phyloP scores from a whole-genome alignment of 1,139 yeast species.

The Magnusiomyces sp. region DNA sequence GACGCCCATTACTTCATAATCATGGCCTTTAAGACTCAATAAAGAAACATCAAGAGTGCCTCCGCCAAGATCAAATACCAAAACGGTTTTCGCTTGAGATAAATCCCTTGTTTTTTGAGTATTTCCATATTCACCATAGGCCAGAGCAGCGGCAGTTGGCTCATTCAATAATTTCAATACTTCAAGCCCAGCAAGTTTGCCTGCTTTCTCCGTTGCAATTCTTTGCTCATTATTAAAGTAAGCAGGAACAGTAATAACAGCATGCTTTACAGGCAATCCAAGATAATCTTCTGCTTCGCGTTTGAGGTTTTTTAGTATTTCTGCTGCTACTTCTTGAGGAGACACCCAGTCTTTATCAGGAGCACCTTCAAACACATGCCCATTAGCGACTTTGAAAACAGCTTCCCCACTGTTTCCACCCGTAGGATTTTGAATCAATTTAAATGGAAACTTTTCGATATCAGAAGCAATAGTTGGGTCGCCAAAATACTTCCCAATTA shows the following conservation, averaged over 20 bases:
- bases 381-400: constrained; percentile 88
- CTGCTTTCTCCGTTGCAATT: constrained; percentile 98
- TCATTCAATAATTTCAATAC: constrained; percentile 96
- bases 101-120: constrained; percentile 92
- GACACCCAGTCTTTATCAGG: constrained; percentile 88
- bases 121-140: constrained; percentile 93
- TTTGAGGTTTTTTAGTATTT: too few relatives aligned
- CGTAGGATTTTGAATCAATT: constrained; percentile 75
- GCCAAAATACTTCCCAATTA: constrained; percentile 86
- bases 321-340: too few relatives aligned
- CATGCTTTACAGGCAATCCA: constrained; percentile 77
- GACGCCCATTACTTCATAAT: constrained; percentile 79
- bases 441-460: constrained; percentile 95
- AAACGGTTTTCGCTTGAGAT: constrained; percentile 63
- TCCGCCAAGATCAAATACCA: constrained; percentile 83
- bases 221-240: constrained; percentile 97
- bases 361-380: constrained; percentile 97
- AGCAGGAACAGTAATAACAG: constrained; percentile 97
- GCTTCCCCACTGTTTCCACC: constrained; percentile 86
- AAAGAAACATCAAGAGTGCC: constrained; percentile 85
- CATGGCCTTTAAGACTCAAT: constrained; percentile 80
- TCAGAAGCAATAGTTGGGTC: too few relatives aligned
- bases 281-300: constrained; percentile 90
- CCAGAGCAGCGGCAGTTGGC: constrained; percentile 98
- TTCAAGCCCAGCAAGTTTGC: constrained; percentile 93